phyloP scores from a whole-genome alignment of 2,329 filamentous ascomycete genomes.

The Aspergillus sp. region DNA sequence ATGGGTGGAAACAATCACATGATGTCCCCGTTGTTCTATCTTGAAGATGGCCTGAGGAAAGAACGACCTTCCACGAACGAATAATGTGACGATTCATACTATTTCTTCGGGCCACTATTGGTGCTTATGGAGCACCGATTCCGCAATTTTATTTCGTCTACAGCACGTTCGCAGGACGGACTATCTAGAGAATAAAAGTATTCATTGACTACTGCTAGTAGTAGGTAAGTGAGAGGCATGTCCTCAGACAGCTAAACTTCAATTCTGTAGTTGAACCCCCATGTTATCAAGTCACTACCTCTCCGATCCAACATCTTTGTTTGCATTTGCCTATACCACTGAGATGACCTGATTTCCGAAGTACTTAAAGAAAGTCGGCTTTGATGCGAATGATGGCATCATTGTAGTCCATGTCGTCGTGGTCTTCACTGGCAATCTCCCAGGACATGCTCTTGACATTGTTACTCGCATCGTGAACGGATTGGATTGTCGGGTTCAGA shows the following conservation, averaged over 20 bases:
- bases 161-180: too few species aligned
- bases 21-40: neutral
- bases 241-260: neutral
- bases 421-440: conserved; percentile 2
- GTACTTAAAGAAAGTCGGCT: neutral
- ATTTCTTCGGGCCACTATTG: too few species aligned
- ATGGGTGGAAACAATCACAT: neutral
- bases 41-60: neutral
- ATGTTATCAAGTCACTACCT: neutral
- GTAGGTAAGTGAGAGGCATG: neutral
- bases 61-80: neutral
- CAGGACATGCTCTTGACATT: neutral
- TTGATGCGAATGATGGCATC: neutral
- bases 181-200: too few species aligned
- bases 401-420: conserved; percentile 2
- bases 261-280: neutral
- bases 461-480: neutral
- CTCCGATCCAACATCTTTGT: neutral
- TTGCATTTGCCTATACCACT: neutral
- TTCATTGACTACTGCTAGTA: neutral
- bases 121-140: too few species aligned
- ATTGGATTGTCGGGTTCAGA: neutral
- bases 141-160: too few species aligned
- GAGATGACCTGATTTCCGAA: neutral
- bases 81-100: too few species aligned